Base-by-base conservation (phyloP, 2,329 filamentous ascomycete species). In the Fusarium keratoplasticum region DNA sequence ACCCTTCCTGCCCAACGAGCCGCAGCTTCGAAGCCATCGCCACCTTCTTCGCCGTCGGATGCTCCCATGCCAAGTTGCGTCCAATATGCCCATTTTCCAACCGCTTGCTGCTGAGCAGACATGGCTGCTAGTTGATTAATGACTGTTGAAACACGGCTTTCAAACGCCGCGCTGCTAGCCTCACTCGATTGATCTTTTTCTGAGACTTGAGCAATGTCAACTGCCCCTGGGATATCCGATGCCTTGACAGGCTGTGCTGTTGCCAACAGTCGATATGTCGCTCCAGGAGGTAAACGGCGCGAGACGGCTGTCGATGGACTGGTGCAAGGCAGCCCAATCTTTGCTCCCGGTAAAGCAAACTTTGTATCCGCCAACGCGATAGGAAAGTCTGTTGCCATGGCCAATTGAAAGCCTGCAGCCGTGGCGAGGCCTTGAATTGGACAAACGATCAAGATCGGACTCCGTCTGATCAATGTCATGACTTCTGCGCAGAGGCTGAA, bases 61-160 rank as follows among this genome's bases (percentile, higher is more conserved):
- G 40, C 64, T 1, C 66, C 54, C 5, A 78, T 69, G 0, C 68
- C 68, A 11, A 78, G 36, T 18, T 78, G 77, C 0, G 77, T 67
- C 75, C 77, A 75, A 14, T 71, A 78, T 1, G 77, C 74, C 77
- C 77, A 78, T 60, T 78, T 78, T 0, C 77, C 77, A 6, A 77
- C 25, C 0, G 75, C 77, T 10, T 77, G 74, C 10, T 75, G 72
- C 16, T 76, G 75, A 1, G 75, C 52, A 1, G 77, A 68, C 59
- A 73, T 76, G 0, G n/a, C n/a, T 3, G 44, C 63, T 5, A 78
- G 8, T 3, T 40, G 62, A 14, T 63, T 54, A 1, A 78, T 20
- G 10, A 78, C 62, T 0, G 27, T 20, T 0, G 63, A 31, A 2
- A 76, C 71, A 3, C 76, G 69, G 0, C 3, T 36, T 22, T 78